Conservation (phyloP, 164 flowering plant genomes). For the Kalanchoe fedtschenkoi region DNA sequence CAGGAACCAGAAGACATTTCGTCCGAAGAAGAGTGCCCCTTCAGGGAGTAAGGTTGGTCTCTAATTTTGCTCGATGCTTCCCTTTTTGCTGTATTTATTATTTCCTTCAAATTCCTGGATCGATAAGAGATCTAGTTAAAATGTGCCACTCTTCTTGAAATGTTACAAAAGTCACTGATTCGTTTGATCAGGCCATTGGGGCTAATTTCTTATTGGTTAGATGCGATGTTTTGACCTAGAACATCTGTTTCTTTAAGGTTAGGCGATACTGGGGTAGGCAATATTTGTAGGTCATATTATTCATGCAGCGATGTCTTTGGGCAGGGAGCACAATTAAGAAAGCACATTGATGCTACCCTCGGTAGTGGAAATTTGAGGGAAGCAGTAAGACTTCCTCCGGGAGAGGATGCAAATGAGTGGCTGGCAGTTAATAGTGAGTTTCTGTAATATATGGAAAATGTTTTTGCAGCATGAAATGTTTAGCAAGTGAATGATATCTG, state of each 20-base stretch:
- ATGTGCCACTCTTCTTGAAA: not conserved
- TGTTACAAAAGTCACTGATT: not conserved
- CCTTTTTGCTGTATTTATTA: not conserved
- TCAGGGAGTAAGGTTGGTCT: conserved; percentile 85
- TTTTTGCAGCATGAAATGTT: not conserved
- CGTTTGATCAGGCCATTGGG: not conserved
- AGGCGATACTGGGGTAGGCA: not conserved
- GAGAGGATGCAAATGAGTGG: conserved; percentile 98
- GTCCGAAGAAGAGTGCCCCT: conserved; percentile 93
- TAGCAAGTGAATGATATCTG: not conserved
- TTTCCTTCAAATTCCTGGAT: not conserved
- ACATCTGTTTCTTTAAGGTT: not conserved
- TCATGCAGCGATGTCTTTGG: conserved; percentile 3
- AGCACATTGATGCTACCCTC: conserved; percentile 99
- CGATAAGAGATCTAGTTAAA: not conserved
- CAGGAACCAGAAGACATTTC: conserved; percentile 92
- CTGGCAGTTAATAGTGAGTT: conserved; percentile 96
- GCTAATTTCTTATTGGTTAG: not conserved
- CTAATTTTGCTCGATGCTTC: not conserved
- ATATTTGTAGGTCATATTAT: not conserved
- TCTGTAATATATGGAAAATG: conserved; percentile 11
- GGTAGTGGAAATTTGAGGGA: conserved; percentile 99
- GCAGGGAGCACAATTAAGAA: conserved; percentile 93
- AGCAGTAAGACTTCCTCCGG: conserved; percentile 99
- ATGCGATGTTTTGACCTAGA: not conserved